phyloP scores from a whole-genome alignment of 2,329 filamentous ascomycete species.

The Pseudogymnoascus sp. region DNA sequence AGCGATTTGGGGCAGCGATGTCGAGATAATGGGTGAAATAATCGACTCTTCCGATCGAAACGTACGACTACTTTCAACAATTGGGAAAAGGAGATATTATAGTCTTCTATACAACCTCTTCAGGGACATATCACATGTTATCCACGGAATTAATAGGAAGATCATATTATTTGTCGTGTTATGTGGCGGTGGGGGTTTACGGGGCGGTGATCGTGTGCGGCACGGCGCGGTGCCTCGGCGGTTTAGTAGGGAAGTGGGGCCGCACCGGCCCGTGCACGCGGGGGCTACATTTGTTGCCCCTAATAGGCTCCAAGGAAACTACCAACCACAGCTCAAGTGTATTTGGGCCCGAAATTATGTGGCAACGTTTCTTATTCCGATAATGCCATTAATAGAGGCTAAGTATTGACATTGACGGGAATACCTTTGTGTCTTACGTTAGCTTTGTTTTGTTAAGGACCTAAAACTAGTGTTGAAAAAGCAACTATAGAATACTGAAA shows the following conservation, averaged over 20 bases:
- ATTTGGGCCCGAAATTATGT: not conserved
- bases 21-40: not conserved
- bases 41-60: not conserved
- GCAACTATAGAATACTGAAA: not conserved
- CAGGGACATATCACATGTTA: not conserved
- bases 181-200: not conserved
- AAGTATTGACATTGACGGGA: not conserved
- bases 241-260: not conserved
- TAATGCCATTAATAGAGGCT: not conserved
- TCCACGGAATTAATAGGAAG: not conserved
- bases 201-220: not conserved
- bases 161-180: not conserved
- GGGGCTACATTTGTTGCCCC: not conserved
- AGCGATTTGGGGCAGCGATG: not conserved
- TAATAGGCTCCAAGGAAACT: not conserved
- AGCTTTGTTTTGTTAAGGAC: not conserved
- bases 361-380: not conserved
- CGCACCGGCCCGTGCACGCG: not conserved
- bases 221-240: not conserved
- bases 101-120: not conserved
- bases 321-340: too few relatives aligned
- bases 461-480: not conserved
- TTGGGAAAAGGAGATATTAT: not conserved
- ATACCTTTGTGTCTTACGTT: not conserved
- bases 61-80: not conserved